Conservation (phyloP, 306 rosid species). For the Cucumis cinereus region DNA sequence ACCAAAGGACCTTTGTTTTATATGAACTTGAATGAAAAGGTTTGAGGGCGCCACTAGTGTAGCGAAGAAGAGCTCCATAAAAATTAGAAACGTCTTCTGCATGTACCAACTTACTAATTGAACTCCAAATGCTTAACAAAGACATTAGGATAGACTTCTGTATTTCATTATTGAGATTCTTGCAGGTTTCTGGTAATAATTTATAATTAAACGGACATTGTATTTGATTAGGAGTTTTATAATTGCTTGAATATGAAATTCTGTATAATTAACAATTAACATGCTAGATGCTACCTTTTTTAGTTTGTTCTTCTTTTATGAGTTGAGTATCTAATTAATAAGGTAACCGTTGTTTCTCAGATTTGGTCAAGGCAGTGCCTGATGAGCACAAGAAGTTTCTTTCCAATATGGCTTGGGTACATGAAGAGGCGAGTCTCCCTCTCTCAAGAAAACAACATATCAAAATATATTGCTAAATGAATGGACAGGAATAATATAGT, state of each 20-base stretch:
- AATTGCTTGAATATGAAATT: not conserved
- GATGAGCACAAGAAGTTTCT: conserved; percentile 89
- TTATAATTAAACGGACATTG: not conserved
- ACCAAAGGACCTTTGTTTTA: not conserved
- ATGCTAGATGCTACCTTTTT: not conserved
- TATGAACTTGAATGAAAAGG: not conserved
- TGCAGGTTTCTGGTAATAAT: not conserved
- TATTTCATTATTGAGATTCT: not conserved
- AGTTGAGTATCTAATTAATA: not conserved
- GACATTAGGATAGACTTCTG: not conserved
- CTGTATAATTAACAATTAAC: not conserved
- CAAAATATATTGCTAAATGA: not conserved
- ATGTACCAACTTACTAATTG: not conserved
- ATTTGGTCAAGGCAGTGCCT: conserved; percentile 84
- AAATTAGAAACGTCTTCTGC: not conserved
- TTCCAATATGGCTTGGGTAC: conserved; percentile 77
- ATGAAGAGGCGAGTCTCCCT: conserved; percentile 57
- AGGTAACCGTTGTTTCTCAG: conserved; percentile 18
- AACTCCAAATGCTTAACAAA: not conserved
- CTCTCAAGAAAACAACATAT: not conserved
- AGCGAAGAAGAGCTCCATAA: not conserved
- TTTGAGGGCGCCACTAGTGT: not conserved
- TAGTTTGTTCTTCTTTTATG: not conserved
- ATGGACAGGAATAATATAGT: not conserved
- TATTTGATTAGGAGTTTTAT: not conserved